These are phyloP conservation scores for Pseudoneurospora amorphoporcata DNA, from an alignment of 495 filamentous ascomycete genomes.

Conservation along the genomic window DNA sequence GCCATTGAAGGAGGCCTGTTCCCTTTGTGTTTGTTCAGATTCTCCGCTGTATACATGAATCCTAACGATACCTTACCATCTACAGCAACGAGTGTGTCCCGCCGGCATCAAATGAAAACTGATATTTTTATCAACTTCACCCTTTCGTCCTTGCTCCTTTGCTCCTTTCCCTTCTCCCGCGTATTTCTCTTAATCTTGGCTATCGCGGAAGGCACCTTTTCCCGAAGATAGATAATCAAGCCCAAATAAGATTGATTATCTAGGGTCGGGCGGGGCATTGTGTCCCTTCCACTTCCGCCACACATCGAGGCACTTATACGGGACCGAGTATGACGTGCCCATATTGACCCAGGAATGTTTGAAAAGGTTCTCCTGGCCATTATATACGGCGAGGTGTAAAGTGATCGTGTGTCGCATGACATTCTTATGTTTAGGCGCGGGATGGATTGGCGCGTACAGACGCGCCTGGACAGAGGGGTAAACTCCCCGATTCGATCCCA, in stretches of 20 bases:
- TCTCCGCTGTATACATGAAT: too few relatives aligned
- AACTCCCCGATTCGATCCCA: too few relatives aligned
- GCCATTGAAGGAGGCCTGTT: too few relatives aligned
- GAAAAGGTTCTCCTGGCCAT: not conserved
- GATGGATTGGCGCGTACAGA: not conserved
- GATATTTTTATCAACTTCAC: too few relatives aligned
- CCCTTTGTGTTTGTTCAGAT: too few relatives aligned
- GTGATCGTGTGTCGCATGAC: too few relatives aligned
- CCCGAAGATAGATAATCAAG: not conserved
- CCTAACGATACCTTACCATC: too few relatives aligned
- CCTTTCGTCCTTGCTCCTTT: too few relatives aligned
- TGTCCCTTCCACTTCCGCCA: not conserved
- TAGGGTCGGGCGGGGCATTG: not conserved
- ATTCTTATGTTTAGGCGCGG: not conserved
- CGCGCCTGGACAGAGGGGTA: too few relatives aligned
- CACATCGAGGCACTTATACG: not conserved
- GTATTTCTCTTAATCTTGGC: accelerated
- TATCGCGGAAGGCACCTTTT: accelerated
- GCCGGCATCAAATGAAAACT: too few relatives aligned
- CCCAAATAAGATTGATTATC: not conserved
- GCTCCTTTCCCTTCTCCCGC: not conserved
- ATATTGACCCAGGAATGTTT: not conserved
- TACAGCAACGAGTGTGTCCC: too few relatives aligned
- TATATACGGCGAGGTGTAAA: too few relatives aligned
- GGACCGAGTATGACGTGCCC: not conserved